phyloP scores from a whole-genome alignment of 2,329 filamentous ascomycete species.

The Chrysosporium queenslandicum region DNA sequence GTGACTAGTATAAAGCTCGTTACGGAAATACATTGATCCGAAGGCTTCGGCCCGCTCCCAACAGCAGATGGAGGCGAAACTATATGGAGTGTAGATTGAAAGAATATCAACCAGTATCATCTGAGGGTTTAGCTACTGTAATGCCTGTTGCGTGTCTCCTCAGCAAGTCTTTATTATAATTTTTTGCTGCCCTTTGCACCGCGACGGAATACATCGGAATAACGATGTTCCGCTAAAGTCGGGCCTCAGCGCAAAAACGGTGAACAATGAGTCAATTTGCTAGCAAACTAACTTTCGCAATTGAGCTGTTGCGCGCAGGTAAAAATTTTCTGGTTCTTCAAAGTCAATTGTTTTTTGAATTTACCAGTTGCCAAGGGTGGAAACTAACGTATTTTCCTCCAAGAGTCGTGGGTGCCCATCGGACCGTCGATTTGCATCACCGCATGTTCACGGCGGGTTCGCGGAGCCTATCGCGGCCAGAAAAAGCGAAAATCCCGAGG shows the following conservation, averaged over 20 bases:
- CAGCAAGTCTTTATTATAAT: too few relatives aligned
- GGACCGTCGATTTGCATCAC: background rate
- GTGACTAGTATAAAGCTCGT: too few relatives aligned
- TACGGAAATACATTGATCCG: too few relatives aligned
- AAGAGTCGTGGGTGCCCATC: background rate
- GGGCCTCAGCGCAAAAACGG: background rate
- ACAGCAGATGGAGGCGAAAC: too few relatives aligned
- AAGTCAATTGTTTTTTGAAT: slow-evolving; percentile 6
- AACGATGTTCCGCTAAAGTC: background rate
- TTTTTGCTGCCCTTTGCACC: too few relatives aligned
- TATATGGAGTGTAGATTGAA: too few relatives aligned
- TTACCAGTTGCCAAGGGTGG: background rate
- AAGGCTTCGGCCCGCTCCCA: too few relatives aligned
- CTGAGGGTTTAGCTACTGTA: too few relatives aligned
- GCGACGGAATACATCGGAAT: background rate
- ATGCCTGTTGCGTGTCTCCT: too few relatives aligned
- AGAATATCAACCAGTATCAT: too few relatives aligned
- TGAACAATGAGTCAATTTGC: background rate
- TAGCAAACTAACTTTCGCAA: slow-evolving; percentile 1
- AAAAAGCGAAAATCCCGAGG: slow-evolving; percentile 10
- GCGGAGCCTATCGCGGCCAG: slow-evolving; percentile 5
- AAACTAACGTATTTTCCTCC: background rate
- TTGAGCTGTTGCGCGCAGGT: background rate
- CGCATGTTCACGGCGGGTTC: slow-evolving; percentile 1
- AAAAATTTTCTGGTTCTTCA: slow-evolving; percentile 1